Evolutionary conservation across 2,329 filamentous ascomycete genomes (phyloP).

Genomic region (Aspergillus tubingensis): DNA sequence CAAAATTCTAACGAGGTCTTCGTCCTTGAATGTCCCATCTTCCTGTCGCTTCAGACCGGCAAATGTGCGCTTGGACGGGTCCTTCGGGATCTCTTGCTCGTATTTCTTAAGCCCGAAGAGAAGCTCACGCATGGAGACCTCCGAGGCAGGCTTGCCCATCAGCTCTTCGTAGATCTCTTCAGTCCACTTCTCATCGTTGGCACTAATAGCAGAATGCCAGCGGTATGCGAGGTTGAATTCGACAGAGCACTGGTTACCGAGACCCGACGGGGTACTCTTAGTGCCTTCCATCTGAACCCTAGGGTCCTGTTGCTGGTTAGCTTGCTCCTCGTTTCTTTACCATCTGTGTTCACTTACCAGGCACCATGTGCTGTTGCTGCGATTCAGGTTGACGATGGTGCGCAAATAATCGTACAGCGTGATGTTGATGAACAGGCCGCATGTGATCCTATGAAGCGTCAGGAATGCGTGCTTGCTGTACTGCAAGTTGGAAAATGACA

Average conservation of each 20-base stretch:
- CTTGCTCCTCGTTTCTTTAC: too few species aligned
- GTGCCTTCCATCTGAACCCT: constrained; percentile 66
- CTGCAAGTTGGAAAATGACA: constrained; percentile 6
- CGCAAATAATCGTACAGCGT: constrained; percentile 76
- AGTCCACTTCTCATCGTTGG: constrained; percentile 79
- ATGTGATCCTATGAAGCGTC: constrained; percentile 56
- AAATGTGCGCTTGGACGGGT: constrained; percentile 71
- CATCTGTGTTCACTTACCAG: constrained; percentile 43
- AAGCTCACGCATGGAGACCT: constrained; percentile 63
- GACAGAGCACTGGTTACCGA: constrained; percentile 80
- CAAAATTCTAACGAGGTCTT: constrained; percentile 73
- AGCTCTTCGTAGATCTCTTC: constrained; percentile 66
- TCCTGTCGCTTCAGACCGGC: constrained; percentile 63
- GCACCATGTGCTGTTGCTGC: constrained; percentile 75
- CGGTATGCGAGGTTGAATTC: constrained; percentile 89
- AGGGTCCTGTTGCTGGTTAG: constrained; percentile 57
- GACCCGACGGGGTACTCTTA: constrained; percentile 66
- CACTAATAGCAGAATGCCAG: constrained; percentile 79
- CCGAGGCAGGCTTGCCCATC: constrained; percentile 60
- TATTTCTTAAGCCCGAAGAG: constrained; percentile 64
- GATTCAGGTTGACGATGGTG: constrained; percentile 73
- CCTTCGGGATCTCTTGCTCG: constrained; percentile 60
- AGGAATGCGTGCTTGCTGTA: constrained; percentile 9
- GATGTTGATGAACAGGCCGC: constrained; percentile 76
- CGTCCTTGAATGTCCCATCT: constrained; percentile 72